Conservation (phyloP, 306 rosid species). For the Phaseolus lunatus region DNA sequence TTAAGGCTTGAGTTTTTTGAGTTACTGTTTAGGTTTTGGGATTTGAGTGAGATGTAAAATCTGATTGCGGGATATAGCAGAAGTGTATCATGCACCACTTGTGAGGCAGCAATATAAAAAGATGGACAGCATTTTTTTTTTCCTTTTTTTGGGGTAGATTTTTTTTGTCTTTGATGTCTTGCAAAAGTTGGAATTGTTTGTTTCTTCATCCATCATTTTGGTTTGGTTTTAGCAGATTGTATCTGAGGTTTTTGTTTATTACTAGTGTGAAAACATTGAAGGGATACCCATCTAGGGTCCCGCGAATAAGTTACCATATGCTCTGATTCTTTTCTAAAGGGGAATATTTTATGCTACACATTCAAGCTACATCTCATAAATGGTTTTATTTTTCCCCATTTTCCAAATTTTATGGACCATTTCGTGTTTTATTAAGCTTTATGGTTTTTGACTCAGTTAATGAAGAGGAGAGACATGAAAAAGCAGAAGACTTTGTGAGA, state of each 20-base stretch:
- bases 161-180: conserved; percentile 69
- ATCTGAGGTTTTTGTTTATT: conserved; percentile 67
- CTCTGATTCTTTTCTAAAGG: conserved; percentile 58
- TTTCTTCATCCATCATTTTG: conserved; percentile 59
- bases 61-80: conserved; percentile 98
- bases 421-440: conserved; percentile 5
- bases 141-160: conserved; percentile 50
- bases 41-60: conserved; percentile 99
- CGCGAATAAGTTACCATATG: conserved; percentile 66
- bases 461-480: not conserved
- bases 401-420: conserved; percentile 14
- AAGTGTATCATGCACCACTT: conserved; percentile 92
- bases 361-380: conserved; percentile 34
- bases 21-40: conserved; percentile 68
- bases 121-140: conserved; percentile 51
- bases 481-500: conserved; percentile 3
- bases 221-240: conserved; percentile 72
- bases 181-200: conserved; percentile 66
- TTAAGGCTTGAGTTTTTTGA: conserved; percentile 83
- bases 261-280: conserved; percentile 79
- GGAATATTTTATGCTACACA: conserved; percentile 49
- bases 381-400: conserved; percentile 23
- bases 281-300: conserved; percentile 81
- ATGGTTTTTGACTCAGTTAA: not conserved
- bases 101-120: conserved; percentile 73